Percentiles rank a stretch among this genome's conserved stretches.
phyloP scores from a whole-genome alignment of 1,284 basidiomycete species.

The Papiliotrema nemorosa region DNA sequence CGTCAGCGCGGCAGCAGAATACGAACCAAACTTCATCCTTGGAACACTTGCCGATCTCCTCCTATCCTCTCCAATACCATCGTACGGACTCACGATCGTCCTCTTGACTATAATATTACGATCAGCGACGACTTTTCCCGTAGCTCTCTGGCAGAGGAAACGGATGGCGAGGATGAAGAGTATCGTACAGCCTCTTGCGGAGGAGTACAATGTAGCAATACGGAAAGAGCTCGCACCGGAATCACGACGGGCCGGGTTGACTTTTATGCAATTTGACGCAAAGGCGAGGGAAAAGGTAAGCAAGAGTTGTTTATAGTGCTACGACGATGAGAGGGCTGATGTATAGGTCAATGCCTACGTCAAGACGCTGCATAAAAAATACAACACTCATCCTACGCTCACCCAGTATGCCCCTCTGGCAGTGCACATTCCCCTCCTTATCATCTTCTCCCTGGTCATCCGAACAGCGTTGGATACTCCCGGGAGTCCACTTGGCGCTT shows the following conservation, averaged over 20 bases:
- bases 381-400: constrained; percentile 42
- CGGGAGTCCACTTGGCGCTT: constrained; percentile 29
- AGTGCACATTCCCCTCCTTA: constrained; percentile 49
- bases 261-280: constrained; percentile 49
- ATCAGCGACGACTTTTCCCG: constrained; percentile 51
- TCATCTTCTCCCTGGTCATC: constrained; percentile 45
- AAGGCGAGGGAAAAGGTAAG: constrained; percentile 46
- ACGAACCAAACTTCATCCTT: too few relatives aligned
- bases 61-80: constrained; percentile 30
- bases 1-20: too few relatives aligned
- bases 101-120: constrained; percentile 51
- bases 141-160: constrained; percentile 52
- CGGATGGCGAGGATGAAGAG: constrained; percentile 43
- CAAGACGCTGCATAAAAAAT: constrained; percentile 38
- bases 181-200: constrained; percentile 50
- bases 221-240: constrained; percentile 41
- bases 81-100: constrained; percentile 50
- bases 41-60: constrained; percentile 16
- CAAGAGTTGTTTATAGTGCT: too few relatives aligned
- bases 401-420: constrained; percentile 44
- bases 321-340: too few relatives aligned
- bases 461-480: constrained; percentile 35
- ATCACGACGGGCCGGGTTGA: constrained; percentile 39
- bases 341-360: too few relatives aligned
- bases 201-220: constrained; percentile 42